A percentile compares a stretch with the other conserved stretches of the same genome.
phyloP scores from a whole-genome alignment of 2,329 filamentous ascomycete genomes.

The Dothistroma septosporum region DNA sequence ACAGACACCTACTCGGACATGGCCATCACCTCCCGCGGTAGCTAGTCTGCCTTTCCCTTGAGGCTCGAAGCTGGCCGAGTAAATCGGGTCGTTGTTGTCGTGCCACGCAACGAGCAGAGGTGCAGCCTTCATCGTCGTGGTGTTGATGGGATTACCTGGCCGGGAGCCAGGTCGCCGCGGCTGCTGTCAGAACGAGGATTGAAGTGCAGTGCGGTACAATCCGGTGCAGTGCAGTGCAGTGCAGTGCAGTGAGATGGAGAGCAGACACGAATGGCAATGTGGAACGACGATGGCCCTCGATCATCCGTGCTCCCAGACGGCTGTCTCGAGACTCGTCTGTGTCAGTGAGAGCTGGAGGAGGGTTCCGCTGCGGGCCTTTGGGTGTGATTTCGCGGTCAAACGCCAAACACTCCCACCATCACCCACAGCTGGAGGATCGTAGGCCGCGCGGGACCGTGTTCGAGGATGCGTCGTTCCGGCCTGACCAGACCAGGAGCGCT shows the following conservation, averaged over 20 bases:
- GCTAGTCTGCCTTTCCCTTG: conserved; percentile 86
- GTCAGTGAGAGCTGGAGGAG: neutral
- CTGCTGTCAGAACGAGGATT: conserved; percentile 12
- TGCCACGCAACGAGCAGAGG: conserved; percentile 99
- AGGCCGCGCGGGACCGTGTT: neutral
- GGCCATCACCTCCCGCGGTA: conserved; percentile 92
- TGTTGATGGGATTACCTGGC: conserved; percentile 3
- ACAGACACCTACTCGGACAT: conserved; percentile 69
- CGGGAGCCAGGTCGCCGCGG: conserved; percentile 7
- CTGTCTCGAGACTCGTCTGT: neutral
- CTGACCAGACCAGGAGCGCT: neutral
- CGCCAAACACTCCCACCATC: neutral
- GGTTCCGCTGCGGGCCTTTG: neutral
- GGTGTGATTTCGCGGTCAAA: neutral
- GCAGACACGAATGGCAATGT: neutral
- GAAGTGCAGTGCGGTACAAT: neutral
- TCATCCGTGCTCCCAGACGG: neutral
- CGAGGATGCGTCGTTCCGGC: neutral
- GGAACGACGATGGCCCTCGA: neutral
- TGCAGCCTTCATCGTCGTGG: conserved; percentile 75
- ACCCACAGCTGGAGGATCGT: neutral
- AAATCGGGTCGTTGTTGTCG: conserved; percentile 92
- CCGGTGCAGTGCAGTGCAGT: neutral
- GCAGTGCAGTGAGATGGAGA: neutral
- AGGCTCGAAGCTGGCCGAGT: conserved; percentile 94